Conservation (phyloP, 2,329 filamentous ascomycete species). For the Cladosporium cucumerinum region DNA sequence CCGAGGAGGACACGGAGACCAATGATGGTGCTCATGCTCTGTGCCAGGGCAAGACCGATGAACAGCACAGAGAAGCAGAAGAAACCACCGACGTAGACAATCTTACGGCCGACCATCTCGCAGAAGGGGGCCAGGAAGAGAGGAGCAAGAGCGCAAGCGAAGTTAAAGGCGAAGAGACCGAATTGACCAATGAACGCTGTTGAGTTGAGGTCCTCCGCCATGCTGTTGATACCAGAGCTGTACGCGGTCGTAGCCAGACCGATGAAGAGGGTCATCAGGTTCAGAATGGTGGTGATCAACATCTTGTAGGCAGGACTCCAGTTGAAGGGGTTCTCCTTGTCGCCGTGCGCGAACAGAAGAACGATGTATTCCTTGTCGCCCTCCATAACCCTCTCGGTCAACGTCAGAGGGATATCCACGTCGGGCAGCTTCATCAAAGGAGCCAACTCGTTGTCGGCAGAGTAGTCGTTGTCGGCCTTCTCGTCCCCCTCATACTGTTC, state of each 20-base stretch:
- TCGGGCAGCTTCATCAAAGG: constrained; percentile 42
- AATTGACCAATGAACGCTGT: constrained; percentile 46
- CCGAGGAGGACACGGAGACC: constrained; percentile 48
- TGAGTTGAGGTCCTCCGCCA: constrained; percentile 46
- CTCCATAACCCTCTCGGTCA: constrained; percentile 42
- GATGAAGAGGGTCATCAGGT: constrained; percentile 54
- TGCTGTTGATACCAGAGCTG: constrained; percentile 47
- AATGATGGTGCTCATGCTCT: constrained; percentile 49
- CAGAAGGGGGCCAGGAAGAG: constrained; percentile 51
- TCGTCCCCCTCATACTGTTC: constrained; percentile 35
- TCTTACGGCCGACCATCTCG: constrained; percentile 47
- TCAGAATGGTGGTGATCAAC: constrained; percentile 47
- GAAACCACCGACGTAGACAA: constrained; percentile 48
- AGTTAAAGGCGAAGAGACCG: constrained; percentile 51
- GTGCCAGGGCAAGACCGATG: constrained; percentile 47
- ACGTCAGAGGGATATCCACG: constrained; percentile 49
- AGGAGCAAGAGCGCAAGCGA: constrained; percentile 47
- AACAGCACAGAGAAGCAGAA: constrained; percentile 48
- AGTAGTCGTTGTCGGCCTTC: constrained; percentile 27
- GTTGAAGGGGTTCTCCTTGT: constrained; percentile 53
- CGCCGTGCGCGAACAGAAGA: constrained; percentile 46
- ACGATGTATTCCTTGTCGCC: constrained; percentile 47
- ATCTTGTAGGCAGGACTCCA: constrained; percentile 44
- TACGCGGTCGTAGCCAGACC: constrained; percentile 55
- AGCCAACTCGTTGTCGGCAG: constrained; percentile 35